phyloP scores from a whole-genome alignment of 2,329 filamentous ascomycete species.

The Arachnopeziza araneosa region DNA sequence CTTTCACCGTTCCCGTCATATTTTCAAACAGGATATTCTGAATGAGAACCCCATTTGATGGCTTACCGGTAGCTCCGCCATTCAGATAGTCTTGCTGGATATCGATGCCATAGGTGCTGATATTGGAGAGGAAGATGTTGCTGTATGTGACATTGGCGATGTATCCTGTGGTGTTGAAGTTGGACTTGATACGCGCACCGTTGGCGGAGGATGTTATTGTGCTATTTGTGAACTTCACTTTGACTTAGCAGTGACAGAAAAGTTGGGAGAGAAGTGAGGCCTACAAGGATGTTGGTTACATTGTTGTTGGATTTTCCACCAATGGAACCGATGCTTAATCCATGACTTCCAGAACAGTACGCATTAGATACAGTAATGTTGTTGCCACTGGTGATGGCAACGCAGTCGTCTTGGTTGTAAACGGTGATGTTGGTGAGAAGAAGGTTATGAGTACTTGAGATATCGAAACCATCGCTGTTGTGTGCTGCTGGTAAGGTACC shows the following conservation, averaged over 20 bases:
- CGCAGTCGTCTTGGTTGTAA: constrained; percentile 30
- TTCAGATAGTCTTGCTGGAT: constrained; percentile 49
- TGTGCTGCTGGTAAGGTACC: constrained; percentile 27
- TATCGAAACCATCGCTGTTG: constrained; percentile 51
- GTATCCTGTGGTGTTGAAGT: constrained; percentile 34
- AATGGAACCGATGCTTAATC: constrained; percentile 31
- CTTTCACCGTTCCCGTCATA: constrained; percentile 31
- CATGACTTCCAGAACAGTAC: constrained; percentile 29
- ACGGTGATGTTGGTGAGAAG: constrained; percentile 30
- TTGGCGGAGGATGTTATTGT: constrained; percentile 28
- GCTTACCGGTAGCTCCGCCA: constrained; percentile 35
- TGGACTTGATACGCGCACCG: constrained; percentile 36
- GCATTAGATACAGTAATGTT: constrained; percentile 28
- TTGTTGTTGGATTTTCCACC: constrained; percentile 32
- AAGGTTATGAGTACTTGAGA: constrained; percentile 39
- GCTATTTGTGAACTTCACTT: constrained; percentile 26
- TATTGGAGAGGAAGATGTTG: constrained; percentile 40
- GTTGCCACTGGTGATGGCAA: constrained; percentile 29
- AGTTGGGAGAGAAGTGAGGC: background rate
- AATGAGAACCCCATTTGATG: constrained; percentile 36
- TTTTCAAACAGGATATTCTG: constrained; percentile 32
- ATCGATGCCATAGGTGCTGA: constrained; percentile 45
- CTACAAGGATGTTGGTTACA: constrained; percentile 30
- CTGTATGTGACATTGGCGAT: constrained; percentile 40
- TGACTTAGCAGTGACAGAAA: background rate